phyloP scores from a whole-genome alignment of 768 basidiomycete genomes.

The Tricholoma bakamatsutake region DNA sequence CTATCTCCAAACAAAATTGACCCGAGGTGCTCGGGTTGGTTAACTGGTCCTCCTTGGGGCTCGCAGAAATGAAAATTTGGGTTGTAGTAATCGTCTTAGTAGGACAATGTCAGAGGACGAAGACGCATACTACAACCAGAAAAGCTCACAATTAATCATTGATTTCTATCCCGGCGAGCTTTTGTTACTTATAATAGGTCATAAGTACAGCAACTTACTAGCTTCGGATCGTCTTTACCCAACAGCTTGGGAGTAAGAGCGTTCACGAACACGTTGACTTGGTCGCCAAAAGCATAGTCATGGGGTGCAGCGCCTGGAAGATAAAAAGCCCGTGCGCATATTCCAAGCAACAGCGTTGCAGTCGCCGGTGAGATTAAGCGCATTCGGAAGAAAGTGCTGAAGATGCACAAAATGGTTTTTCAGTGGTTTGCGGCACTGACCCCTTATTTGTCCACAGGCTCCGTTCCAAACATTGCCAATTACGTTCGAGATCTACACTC shows the following conservation, averaged over 20 bases:
- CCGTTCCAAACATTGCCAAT: constrained; percentile 1
- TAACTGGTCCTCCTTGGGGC: constrained; percentile 65
- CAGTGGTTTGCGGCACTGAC: too few relatives aligned
- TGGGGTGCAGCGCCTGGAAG: constrained; percentile 87
- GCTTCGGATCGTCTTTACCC: constrained; percentile 60
- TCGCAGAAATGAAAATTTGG: constrained; percentile 80
- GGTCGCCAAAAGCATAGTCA: constrained; percentile 69
- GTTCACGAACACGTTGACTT: constrained; percentile 79
- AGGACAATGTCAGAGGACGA: constrained; percentile 10
- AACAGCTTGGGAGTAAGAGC: constrained; percentile 82
- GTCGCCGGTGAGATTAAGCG: constrained; percentile 14
- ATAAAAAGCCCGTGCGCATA: constrained; percentile 65
- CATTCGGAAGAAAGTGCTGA: constrained; percentile 16
- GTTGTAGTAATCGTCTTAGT: constrained; percentile 88
- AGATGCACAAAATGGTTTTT: not conserved
- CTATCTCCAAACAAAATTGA: constrained; percentile 96
- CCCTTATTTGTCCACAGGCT: not conserved
- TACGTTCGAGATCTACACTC: too few relatives aligned
- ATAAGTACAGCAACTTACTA: constrained; percentile 45
- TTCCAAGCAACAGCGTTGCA: constrained; percentile 16
- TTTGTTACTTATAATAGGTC: not conserved
- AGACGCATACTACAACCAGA: not conserved
- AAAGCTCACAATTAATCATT: constrained; percentile 71
- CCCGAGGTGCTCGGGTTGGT: constrained; percentile 81
- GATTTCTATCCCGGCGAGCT: constrained; percentile 58